Evolutionary conservation across 352 stramenopile species (phyloP), one percentile per base, ranked within the genome.

Genomic region (Thalassiosira hispida): DNA sequence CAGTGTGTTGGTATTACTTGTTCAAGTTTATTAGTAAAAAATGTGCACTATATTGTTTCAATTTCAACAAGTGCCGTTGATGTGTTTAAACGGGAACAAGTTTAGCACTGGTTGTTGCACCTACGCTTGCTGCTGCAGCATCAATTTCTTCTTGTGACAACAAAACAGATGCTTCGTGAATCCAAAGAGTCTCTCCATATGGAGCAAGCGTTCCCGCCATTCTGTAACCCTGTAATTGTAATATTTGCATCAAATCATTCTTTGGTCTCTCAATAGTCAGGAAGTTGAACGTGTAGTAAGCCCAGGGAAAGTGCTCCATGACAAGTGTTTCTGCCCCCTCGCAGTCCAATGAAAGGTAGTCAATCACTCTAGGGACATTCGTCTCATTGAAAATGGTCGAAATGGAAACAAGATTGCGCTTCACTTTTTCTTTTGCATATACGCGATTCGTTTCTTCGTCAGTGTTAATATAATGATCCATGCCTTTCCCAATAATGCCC

Each of bases 141-240:
- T 38, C 31, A 38, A 38, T 38, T 38, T 38, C 31, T 38, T 38
- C 31, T 38, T 38, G 31, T 9, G 31, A 38, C 8, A 38, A 38
- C 3, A 38, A 8, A 38, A 38, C 31, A 38, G 31, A 38, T 38
- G 31, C 3, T 38, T 38, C 3, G 31, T 90, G 83, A 27, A 63
- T 68, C 79, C 83, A 90, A 2, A 90, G 42, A 20, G 71, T 85
- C 55, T 90, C 83, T 22, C 83, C 83, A 65, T 57, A 90, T 56
- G 38, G 72, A 22, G 68, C 29, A 6, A 90, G 33, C 14, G 63
- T 23, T 62, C 69, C 72, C 47, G 87, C 57, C 27, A 75, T 77
- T 14, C 73, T 23, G 57, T 87, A 90, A 0, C 76, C 79, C 22
- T 86, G 76, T 2, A 22, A 22, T 49, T 65, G 0, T 27, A 90